Conservation (phyloP, 176 grass and related monocot genomes). For the Rhynchospora breviuscula region DNA sequence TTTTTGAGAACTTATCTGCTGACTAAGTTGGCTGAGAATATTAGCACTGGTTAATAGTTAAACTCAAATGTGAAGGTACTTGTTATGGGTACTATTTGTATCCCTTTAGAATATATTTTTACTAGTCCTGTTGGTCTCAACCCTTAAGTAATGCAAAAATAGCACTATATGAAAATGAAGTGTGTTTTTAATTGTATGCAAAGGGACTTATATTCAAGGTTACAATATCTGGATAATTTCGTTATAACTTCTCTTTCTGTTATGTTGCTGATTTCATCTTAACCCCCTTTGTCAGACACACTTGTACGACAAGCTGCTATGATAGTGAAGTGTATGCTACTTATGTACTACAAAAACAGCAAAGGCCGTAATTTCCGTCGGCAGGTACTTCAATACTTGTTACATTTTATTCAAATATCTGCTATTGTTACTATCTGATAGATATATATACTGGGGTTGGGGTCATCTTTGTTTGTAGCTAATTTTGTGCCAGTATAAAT, state of each 20-base stretch:
- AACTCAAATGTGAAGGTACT: background rate
- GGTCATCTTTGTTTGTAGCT: background rate
- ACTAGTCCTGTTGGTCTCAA: background rate
- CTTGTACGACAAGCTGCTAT: conserved; percentile 94
- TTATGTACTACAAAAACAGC: conserved; percentile 93
- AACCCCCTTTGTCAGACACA: conserved; percentile 47
- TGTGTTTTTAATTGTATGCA: background rate
- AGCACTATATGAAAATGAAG: too few relatives aligned
- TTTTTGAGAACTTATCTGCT: background rate
- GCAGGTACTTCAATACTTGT: conserved; percentile 48
- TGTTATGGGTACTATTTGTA: background rate
- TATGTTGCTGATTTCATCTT: background rate
- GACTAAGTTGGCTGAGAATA: background rate
- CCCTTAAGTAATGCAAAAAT: too few relatives aligned
- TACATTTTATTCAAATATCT: background rate
- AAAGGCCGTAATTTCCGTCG: conserved; percentile 78
- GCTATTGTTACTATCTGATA: background rate
- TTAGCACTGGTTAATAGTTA: background rate
- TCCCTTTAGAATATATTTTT: background rate
- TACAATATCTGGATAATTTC: background rate
- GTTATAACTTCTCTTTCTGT: background rate
- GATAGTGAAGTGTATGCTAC: conserved; percentile 74
- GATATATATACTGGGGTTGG: conserved; percentile 14
- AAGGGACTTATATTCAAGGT: background rate
- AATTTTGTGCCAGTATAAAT: background rate